Evolutionary conservation across 306 rosid genomes (phyloP).

Genomic region (Datisca glomerata): DNA sequence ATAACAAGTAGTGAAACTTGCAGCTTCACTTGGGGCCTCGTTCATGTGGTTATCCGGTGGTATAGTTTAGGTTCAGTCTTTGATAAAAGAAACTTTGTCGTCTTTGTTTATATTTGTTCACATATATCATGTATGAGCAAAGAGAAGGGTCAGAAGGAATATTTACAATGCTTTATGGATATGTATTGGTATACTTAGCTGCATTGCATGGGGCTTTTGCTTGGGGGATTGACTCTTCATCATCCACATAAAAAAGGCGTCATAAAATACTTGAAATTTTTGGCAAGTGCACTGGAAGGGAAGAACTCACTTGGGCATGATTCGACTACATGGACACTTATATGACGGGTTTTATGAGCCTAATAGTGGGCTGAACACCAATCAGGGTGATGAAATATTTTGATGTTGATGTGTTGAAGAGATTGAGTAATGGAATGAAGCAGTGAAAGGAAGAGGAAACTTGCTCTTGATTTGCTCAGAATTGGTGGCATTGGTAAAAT

Average conservation of each 20-base stretch:
- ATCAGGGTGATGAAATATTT: conserved; percentile 80
- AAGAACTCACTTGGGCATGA: conserved; percentile 87
- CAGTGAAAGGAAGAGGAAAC: conserved; percentile 77
- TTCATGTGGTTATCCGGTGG: conserved; percentile 86
- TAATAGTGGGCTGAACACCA: conserved; percentile 74
- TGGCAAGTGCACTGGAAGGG: conserved; percentile 90
- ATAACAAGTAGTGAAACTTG: conserved; percentile 72
- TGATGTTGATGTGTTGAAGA: conserved; percentile 64
- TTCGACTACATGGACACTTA: conserved; percentile 81
- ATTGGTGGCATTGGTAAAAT: conserved; percentile 60
- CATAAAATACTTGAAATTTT: conserved; percentile 78
- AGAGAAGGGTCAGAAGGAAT: conserved; percentile 55
- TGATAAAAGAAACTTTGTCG: conserved; percentile 83
- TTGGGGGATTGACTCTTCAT: conserved; percentile 87
- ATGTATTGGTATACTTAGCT: conserved; percentile 77
- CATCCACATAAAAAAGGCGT: conserved; percentile 70
- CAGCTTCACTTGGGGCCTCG: conserved; percentile 86
- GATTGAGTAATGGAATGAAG: conserved; percentile 67
- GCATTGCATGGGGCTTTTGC: conserved; percentile 75
- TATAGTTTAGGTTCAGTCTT: conserved; percentile 50
- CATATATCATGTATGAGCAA: conserved; percentile 35
- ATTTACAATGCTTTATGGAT: conserved; percentile 76
- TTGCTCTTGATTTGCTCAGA: conserved; percentile 71
- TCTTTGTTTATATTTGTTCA: conserved; percentile 86
- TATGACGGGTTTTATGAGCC: conserved; percentile 67